A percentile compares a stretch with the other conserved stretches of the same genome.
These are phyloP conservation scores for Strobilomyces confusus DNA, from an alignment of 768 basidiomycete species.

Conservation along the genomic window DNA sequence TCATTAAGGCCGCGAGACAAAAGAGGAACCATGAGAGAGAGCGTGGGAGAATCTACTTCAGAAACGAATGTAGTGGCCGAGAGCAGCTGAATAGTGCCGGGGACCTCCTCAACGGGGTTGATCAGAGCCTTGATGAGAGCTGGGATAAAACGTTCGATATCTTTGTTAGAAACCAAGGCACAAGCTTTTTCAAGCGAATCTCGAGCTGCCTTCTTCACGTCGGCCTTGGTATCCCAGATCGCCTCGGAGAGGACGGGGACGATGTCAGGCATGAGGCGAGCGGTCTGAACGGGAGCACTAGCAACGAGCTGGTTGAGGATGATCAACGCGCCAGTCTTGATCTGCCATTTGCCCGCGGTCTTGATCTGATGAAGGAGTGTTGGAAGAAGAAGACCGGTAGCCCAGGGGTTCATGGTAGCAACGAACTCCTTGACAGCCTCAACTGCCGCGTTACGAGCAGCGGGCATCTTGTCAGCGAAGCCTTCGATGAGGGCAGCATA, in stretches of 20 bases:
- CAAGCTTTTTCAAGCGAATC: slow-evolving; percentile 92
- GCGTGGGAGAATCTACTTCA: slow-evolving; percentile 95
- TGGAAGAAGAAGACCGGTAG: slow-evolving; percentile 75
- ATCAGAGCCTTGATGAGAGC: slow-evolving; percentile 97
- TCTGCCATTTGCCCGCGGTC: slow-evolving; percentile 95
- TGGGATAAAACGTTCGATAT: slow-evolving; percentile 94
- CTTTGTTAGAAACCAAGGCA: slow-evolving; percentile 96
- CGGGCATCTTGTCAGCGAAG: slow-evolving; percentile 93
- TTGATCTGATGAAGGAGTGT: slow-evolving; percentile 89
- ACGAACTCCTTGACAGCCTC: slow-evolving; percentile 77
- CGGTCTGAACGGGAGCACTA: slow-evolving; percentile 77
- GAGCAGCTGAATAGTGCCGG: slow-evolving; percentile 90
- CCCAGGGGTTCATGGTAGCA: slow-evolving; percentile 86
- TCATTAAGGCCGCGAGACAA: slow-evolving; percentile 90
- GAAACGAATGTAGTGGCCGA: slow-evolving; percentile 99
- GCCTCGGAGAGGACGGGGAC: slow-evolving; percentile 92
- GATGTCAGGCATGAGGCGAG: slow-evolving; percentile 90
- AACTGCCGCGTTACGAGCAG: slow-evolving; percentile 79
- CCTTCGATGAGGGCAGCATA: slow-evolving; percentile 84
- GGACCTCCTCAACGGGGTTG: slow-evolving; percentile 99
- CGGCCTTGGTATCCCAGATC: slow-evolving; percentile 98
- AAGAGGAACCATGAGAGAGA: slow-evolving; percentile 97
- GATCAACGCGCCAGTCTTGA: slow-evolving; percentile 85
- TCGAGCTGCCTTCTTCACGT: slow-evolving; percentile 98
- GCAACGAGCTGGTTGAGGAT: slow-evolving; percentile 84